A percentile compares a stretch with the other conserved stretches of the same genome.
Evolutionary conservation across 345 rosid species (phyloP).

Genomic region (Conringia planisiliqua): DNA sequence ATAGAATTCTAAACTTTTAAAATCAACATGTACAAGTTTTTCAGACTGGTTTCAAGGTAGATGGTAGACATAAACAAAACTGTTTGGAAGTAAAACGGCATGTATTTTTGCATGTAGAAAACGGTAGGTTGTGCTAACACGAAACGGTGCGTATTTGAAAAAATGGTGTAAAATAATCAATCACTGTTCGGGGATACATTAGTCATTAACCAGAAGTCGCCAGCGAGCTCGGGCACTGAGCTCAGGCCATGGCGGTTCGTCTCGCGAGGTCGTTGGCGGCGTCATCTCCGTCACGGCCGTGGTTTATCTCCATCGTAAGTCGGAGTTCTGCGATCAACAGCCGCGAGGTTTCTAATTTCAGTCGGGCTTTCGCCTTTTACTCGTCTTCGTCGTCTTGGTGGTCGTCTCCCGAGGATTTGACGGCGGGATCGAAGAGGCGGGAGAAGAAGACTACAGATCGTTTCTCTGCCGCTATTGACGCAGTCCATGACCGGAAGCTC

Average conservation of each 20-base stretch:
- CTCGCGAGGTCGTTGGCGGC: slow-evolving; percentile 37
- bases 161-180: not conserved
- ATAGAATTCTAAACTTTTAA: too few relatives aligned
- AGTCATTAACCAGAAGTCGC: not conserved
- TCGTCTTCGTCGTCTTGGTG: slow-evolving; percentile 40
- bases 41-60: too few relatives aligned
- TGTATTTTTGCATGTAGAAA: not conserved
- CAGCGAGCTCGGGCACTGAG: slow-evolving; percentile 11
- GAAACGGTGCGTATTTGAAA: not conserved
- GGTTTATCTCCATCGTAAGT: not conserved
- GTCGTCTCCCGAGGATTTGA: slow-evolving; percentile 25
- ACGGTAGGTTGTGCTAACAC: not conserved
- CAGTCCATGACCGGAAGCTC: slow-evolving; percentile 77
- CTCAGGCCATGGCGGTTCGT: slow-evolving; percentile 33
- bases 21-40: too few relatives aligned
- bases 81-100: not conserved
- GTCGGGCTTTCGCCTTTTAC: slow-evolving; percentile 37
- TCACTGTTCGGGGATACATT: not conserved
- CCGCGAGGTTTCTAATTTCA: slow-evolving; percentile 16
- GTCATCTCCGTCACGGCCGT: slow-evolving; percentile 10
- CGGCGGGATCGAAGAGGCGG: slow-evolving; percentile 38
- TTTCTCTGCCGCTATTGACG: slow-evolving; percentile 61
- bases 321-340: slow-evolving; percentile 3
- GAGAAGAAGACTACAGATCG: slow-evolving; percentile 57
- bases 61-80: not conserved